phyloP scores from a whole-genome alignment of 2,329 filamentous ascomycete genomes.

The Scorias spongiosa region DNA sequence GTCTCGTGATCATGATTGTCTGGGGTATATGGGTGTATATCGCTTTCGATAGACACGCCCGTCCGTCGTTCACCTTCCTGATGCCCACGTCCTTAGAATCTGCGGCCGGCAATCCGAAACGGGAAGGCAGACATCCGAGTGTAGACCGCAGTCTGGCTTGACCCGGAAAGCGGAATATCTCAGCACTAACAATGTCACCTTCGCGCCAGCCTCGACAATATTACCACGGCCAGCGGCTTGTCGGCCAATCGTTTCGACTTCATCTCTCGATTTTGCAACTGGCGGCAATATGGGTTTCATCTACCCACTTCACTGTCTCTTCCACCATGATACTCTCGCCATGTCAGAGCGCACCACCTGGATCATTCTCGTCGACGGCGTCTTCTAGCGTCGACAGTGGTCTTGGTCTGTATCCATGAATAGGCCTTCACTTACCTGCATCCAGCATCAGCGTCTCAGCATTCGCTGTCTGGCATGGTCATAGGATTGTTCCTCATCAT shows the following conservation, averaged over 20 bases:
- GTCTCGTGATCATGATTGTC: slow-evolving; percentile 17
- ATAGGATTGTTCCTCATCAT: too few species aligned
- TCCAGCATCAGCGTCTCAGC: too few species aligned
- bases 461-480: too few species aligned
- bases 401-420: background rate
- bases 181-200: too few species aligned
- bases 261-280: background rate
- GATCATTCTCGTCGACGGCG: background rate
- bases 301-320: background rate
- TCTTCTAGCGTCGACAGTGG: background rate
- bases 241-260: background rate
- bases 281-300: background rate
- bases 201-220: too few species aligned
- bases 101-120: background rate
- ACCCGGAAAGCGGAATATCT: too few species aligned
- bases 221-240: too few species aligned
- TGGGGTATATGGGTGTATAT: background rate
- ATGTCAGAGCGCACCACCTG: background rate
- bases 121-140: background rate
- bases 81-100: background rate
- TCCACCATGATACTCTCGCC: background rate
- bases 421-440: too few species aligned
- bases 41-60: background rate
- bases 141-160: background rate
- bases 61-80: background rate